These are phyloP conservation scores for Trametes coccinea DNA, from an alignment of 768 basidiomycete species.

Conservation along the genomic window DNA sequence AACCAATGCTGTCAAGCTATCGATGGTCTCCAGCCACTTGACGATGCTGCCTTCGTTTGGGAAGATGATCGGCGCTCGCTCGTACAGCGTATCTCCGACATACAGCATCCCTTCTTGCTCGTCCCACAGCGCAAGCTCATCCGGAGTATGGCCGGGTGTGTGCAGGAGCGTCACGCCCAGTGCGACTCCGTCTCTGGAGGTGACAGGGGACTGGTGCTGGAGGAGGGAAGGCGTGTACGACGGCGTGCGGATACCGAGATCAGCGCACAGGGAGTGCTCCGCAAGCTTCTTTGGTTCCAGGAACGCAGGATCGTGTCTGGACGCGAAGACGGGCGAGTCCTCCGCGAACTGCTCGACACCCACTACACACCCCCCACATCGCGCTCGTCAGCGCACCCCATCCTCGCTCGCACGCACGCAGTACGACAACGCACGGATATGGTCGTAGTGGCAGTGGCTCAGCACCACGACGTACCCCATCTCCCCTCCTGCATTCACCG, in stretches of 20 bases:
- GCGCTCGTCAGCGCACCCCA: not conserved
- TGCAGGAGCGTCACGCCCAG: slow-evolving; percentile 49
- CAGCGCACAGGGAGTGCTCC: slow-evolving; percentile 47
- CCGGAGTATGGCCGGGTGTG: slow-evolving; percentile 60
- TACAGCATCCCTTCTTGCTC: slow-evolving; percentile 51
- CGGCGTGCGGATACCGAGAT: slow-evolving; percentile 42
- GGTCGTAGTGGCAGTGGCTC: slow-evolving; percentile 60
- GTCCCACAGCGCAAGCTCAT: slow-evolving; percentile 58
- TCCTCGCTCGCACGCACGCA: not conserved
- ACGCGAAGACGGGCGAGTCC: slow-evolving; percentile 50
- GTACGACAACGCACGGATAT: slow-evolving; percentile 46
- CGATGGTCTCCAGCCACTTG: slow-evolving; percentile 48
- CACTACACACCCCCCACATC: slow-evolving; percentile 33
- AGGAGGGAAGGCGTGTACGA: slow-evolving; percentile 49
- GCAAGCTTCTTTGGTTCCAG: slow-evolving; percentile 43
- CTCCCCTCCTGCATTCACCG: slow-evolving; percentile 45
- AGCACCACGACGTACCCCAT: slow-evolving; percentile 49
- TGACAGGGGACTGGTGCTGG: slow-evolving; percentile 40
- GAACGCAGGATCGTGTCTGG: slow-evolving; percentile 48
- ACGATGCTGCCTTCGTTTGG: slow-evolving; percentile 53
- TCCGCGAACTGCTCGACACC: slow-evolving; percentile 51
- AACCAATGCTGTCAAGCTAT: slow-evolving; percentile 46
- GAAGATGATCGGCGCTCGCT: slow-evolving; percentile 56
- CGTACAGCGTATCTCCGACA: slow-evolving; percentile 59
- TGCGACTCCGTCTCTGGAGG: slow-evolving; percentile 27